phyloP scores from a whole-genome alignment of 208 protist genomes.

The Crithidia sp. region DNA sequence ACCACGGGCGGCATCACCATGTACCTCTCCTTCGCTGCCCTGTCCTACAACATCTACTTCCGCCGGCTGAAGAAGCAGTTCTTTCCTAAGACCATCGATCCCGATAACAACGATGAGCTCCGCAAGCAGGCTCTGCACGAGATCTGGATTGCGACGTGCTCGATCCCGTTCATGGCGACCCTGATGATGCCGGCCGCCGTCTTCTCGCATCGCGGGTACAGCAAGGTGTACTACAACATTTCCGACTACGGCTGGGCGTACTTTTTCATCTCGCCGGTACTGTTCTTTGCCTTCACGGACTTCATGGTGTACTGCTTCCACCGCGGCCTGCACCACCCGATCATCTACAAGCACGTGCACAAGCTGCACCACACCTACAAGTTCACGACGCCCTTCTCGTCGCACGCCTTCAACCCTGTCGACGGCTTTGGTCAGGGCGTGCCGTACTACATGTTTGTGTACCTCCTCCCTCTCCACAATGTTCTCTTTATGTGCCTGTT shows the following conservation, averaged over 20 bases:
- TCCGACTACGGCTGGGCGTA: constrained; percentile 80
- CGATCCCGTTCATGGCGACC: constrained; percentile 82
- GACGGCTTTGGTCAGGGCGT: constrained; percentile 92
- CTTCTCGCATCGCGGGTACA: constrained; percentile 79
- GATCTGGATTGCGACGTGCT: constrained; percentile 76
- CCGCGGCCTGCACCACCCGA: constrained; percentile 89
- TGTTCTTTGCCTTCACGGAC: constrained; percentile 94
- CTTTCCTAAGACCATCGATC: constrained; percentile 78
- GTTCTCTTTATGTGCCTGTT: constrained; percentile 85
- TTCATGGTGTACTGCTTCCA: constrained; percentile 96
- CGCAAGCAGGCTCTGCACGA: constrained; percentile 66
- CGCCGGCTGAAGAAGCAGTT: constrained; percentile 49
- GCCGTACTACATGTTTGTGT: constrained; percentile 93
- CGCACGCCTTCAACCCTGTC: constrained; percentile 93
- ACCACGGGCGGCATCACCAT: constrained; percentile 64
- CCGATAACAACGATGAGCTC: constrained; percentile 47
- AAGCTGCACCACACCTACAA: constrained; percentile 93
- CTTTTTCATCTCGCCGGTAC: constrained; percentile 61
- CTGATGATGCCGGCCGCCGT: constrained; percentile 76
- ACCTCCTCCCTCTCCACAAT: constrained; percentile 91
- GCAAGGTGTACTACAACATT: constrained; percentile 80
- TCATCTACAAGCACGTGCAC: constrained; percentile 91
- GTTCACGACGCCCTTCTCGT: constrained; percentile 90
- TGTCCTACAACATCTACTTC: constrained; percentile 74
- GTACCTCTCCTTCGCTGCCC: constrained; percentile 58